phyloP scores from a whole-genome alignment of 805 yeast species.

The Yamadazyma akitaensis region DNA sequence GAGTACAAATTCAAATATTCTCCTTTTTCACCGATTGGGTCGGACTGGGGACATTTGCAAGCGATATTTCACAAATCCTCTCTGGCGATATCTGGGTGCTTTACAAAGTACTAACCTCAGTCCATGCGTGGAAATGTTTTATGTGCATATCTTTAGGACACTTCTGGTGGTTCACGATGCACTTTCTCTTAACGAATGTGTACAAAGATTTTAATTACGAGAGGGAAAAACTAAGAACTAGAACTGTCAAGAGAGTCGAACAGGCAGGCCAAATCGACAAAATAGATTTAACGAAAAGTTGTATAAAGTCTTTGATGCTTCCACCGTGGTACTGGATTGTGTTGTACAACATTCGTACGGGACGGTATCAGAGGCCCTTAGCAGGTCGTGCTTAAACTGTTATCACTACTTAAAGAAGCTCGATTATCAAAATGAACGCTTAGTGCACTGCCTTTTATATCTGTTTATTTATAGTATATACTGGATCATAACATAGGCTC shows the following conservation, averaged over 20 bases:
- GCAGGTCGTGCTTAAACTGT: neutral
- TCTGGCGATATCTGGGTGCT: constrained; percentile 10
- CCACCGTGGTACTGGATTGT: constrained; percentile 38
- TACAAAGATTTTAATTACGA: constrained; percentile 16
- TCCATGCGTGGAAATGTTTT: constrained; percentile 14
- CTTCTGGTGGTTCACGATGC: constrained; percentile 32
- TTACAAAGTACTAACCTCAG: constrained; percentile 6
- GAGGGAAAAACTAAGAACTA: constrained; percentile 14
- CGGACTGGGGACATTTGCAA: neutral
- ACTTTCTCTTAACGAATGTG: constrained; percentile 9
- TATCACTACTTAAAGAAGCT: too few relatives aligned
- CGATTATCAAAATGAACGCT: too few relatives aligned
- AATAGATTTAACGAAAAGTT: constrained; percentile 12
- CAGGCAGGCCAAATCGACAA: constrained; percentile 7
- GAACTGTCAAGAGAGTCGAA: constrained; percentile 11
- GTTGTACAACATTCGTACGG: constrained; percentile 13
- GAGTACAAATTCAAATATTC: constrained; percentile 6
- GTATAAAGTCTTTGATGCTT: constrained; percentile 15
- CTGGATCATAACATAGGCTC: neutral
- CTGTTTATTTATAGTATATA: too few relatives aligned
- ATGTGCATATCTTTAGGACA: constrained; percentile 24
- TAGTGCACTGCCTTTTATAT: neutral
- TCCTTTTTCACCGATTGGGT: constrained; percentile 8
- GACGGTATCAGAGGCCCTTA: neutral
- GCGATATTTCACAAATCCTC: neutral